A percentile compares a stretch with the other conserved stretches of the same genome.
Conservation (phyloP, 2,329 filamentous ascomycete genomes). For the Fusarium humuli region DNA sequence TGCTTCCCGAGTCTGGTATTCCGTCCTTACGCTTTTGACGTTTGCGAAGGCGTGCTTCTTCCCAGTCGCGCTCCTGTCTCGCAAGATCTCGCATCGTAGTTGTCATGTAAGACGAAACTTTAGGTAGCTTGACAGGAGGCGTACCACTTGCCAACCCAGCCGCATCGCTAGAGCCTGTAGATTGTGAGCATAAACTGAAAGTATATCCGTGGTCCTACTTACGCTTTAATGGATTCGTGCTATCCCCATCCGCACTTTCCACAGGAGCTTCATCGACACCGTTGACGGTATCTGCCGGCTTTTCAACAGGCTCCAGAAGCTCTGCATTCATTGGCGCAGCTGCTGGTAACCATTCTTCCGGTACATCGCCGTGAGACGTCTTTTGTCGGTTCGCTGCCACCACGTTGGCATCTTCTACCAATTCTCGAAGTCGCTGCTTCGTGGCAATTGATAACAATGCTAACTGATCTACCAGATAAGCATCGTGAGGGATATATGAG, state of each 20-base stretch:
- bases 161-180: conserved; percentile 56
- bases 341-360: conserved; percentile 79
- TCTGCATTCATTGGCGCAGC: conserved; percentile 66
- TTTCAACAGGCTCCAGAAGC: conserved; percentile 49
- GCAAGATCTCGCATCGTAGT: conserved; percentile 71
- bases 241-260: conserved; percentile 65
- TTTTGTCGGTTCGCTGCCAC: conserved; percentile 78
- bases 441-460: conserved; percentile 85
- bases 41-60: conserved; percentile 77
- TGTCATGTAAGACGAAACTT: conserved; percentile 63
- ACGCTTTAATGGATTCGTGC: conserved; percentile 71
- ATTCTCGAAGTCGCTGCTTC: conserved; percentile 79
- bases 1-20: conserved; percentile 61
- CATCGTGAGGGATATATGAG: conserved; percentile 79
- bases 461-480: conserved; percentile 83
- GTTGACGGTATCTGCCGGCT: conserved; percentile 29
- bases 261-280: conserved; percentile 32
- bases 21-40: conserved; percentile 73
- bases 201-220: conserved; percentile 47
- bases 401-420: conserved; percentile 81
- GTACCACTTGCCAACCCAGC: conserved; percentile 53
- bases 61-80: conserved; percentile 74
- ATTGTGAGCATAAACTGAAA: conserved; percentile 29
- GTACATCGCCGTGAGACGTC: conserved; percentile 82
- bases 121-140: conserved; percentile 60